Percentiles rank a stretch among this genome's conserved stretches.
Evolutionary conservation across 805 yeast species (phyloP).

Genomic region (Monosporozyma solicola): DNA sequence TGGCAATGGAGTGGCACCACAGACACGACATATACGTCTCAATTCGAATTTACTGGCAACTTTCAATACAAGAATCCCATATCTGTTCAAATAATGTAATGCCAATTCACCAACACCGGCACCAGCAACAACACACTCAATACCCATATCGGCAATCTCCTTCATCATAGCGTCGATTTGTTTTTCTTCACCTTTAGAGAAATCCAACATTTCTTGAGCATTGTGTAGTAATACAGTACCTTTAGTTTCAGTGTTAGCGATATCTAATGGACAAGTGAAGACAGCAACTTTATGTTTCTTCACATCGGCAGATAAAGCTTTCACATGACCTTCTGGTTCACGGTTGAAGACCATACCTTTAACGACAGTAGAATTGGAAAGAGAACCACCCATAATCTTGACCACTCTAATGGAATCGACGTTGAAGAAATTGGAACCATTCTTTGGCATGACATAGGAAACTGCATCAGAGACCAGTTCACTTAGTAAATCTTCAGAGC

Average conservation of each 20-base stretch:
- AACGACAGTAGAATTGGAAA: constrained; percentile 65
- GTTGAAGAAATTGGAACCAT: constrained; percentile 45
- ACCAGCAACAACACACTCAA: constrained; percentile 88
- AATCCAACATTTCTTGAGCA: constrained; percentile 94
- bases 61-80: constrained; percentile 73
- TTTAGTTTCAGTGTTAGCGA: constrained; percentile 94
- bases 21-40: constrained; percentile 88
- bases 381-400: constrained; percentile 87
- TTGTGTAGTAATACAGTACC: constrained; percentile 94
- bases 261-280: constrained; percentile 89
- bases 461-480: constrained; percentile 80
- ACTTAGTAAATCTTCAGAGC: constrained; percentile 70
- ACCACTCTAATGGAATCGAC: constrained; percentile 93
- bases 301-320: constrained; percentile 39
- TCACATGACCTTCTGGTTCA: constrained; percentile 90
- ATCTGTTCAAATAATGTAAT: constrained; percentile 82
- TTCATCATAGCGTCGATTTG: constrained; percentile 81
- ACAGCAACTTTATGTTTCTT: constrained; percentile 78
- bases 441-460: constrained; percentile 55
- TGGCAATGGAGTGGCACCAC: constrained; percentile 95
- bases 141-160: constrained; percentile 76
- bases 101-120: constrained; percentile 89
- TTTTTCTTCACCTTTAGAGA: constrained; percentile 91
- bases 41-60: constrained; percentile 92
- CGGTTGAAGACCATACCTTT: constrained; percentile 98